A percentile compares a stretch with the other conserved stretches of the same genome.
These are phyloP conservation scores for Annulohypoxylon bovei DNA, from an alignment of 495 filamentous ascomycete genomes.

Conservation along the genomic window DNA sequence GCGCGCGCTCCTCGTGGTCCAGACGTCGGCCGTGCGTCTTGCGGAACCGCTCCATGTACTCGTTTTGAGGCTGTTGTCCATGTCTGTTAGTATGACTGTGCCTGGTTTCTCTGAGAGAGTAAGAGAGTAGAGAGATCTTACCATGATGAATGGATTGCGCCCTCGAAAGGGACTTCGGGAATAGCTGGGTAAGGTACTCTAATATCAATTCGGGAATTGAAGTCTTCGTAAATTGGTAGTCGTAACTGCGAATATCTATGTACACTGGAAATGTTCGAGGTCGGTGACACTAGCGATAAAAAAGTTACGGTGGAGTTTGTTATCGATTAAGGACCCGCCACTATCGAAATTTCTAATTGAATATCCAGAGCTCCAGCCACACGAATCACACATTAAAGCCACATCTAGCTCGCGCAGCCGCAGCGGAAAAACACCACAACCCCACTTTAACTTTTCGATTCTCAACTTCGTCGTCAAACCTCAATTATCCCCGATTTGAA, in stretches of 20 bases:
- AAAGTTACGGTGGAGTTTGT: conserved; percentile 32
- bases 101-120: background rate
- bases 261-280: background rate
- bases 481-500: conserved; percentile 10
- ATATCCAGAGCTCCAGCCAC: conserved; percentile 32
- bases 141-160: conserved; percentile 39
- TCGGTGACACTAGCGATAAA: conserved; percentile 24
- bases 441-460: conserved; percentile 44
- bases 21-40: conserved; percentile 81
- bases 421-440: conserved; percentile 25
- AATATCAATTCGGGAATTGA: background rate
- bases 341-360: conserved; percentile 30
- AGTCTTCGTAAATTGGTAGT: background rate
- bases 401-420: background rate
- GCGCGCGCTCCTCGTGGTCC: conserved; percentile 89
- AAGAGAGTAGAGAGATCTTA: background rate
- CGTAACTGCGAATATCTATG: background rate
- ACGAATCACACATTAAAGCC: conserved; percentile 4
- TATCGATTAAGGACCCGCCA: conserved; percentile 33
- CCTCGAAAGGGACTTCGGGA: conserved; percentile 46
- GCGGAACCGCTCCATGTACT: conserved; percentile 90
- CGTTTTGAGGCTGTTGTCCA: conserved; percentile 79
- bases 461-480: conserved; percentile 27
- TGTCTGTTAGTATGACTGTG: background rate
- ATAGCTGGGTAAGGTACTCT: background rate